A percentile compares a stretch with the other conserved stretches of the same genome.
These are phyloP conservation scores for Trichophyton schoenleinii DNA, from an alignment of 2,329 filamentous ascomycete species.

Conservation along the genomic window DNA sequence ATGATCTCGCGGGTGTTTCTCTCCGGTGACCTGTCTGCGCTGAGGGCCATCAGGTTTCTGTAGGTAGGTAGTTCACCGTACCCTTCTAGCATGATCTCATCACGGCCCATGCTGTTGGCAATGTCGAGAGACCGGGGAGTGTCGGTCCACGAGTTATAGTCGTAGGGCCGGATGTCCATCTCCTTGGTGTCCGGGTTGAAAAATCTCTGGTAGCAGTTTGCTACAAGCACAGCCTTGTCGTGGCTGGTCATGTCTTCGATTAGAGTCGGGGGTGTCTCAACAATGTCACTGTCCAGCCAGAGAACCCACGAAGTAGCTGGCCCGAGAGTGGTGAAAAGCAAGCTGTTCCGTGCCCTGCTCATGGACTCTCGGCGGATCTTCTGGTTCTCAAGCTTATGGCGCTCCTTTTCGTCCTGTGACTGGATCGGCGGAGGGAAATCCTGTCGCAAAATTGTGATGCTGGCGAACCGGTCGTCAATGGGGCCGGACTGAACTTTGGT, in stretches of 20 bases:
- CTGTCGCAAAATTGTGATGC: slow-evolving; percentile 86
- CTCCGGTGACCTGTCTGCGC: slow-evolving; percentile 46
- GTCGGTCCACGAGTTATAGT: slow-evolving; percentile 97
- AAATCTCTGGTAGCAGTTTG: slow-evolving; percentile 90
- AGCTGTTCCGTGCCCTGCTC: slow-evolving; percentile 83
- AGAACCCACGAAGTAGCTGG: slow-evolving; percentile 89
- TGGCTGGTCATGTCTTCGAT: slow-evolving; percentile 85
- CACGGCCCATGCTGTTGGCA: slow-evolving; percentile 66
- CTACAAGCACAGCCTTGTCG: slow-evolving; percentile 81
- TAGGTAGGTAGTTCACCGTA: slow-evolving; percentile 91
- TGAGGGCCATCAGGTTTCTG: slow-evolving; percentile 77
- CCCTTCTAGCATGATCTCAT: slow-evolving; percentile 87
- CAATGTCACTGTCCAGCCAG: slow-evolving; percentile 85
- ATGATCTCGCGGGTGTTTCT: slow-evolving; percentile 52
- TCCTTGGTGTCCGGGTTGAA: slow-evolving; percentile 58
- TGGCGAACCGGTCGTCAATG: slow-evolving; percentile 73
- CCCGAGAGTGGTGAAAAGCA: slow-evolving; percentile 88
- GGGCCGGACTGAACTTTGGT: slow-evolving; percentile 72
- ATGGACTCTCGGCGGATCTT: slow-evolving; percentile 77
- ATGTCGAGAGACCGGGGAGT: slow-evolving; percentile 66
- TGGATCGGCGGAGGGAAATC: slow-evolving; percentile 74
- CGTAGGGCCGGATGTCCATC: slow-evolving; percentile 70
- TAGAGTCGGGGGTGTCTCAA: slow-evolving; percentile 71
- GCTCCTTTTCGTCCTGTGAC: slow-evolving; percentile 74
- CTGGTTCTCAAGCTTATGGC: slow-evolving; percentile 85